phyloP scores from a whole-genome alignment of 129 eudicot genomes.

The Sambucus nigra region DNA sequence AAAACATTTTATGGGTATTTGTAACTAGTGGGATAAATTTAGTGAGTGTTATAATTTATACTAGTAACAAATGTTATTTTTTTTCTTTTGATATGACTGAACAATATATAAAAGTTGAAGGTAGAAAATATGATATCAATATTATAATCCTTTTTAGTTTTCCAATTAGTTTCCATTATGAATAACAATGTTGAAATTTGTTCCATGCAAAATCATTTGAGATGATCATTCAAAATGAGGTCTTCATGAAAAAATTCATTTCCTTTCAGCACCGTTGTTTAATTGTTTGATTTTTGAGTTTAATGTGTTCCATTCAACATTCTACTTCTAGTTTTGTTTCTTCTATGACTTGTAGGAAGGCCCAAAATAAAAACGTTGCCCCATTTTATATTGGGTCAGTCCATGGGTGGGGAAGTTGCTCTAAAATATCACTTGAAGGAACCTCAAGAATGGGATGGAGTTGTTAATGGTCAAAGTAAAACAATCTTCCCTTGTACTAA shows the following conservation, averaged over 20 bases:
- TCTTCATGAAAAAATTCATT: too few relatives aligned
- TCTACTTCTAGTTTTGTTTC: not conserved
- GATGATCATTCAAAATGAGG: not conserved
- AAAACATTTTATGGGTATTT: too few relatives aligned
- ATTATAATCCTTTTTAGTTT: too few relatives aligned
- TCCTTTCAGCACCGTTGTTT: too few relatives aligned
- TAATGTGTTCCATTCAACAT: not conserved
- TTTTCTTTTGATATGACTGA: constrained; percentile 79
- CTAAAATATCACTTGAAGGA: constrained; percentile 69
- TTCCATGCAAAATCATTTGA: not conserved
- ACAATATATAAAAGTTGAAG: constrained; percentile 71
- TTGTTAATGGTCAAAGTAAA: constrained; percentile 78
- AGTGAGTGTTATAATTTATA: too few relatives aligned
- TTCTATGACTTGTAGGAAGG: constrained; percentile 33
- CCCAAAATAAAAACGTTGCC: constrained; percentile 80
- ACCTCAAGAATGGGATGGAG: constrained; percentile 82
- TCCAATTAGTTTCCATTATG: not conserved
- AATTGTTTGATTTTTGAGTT: too few relatives aligned
- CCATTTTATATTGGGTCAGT: constrained; percentile 77
- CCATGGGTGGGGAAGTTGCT: constrained; percentile 96
- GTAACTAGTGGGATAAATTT: too few relatives aligned
- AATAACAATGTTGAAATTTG: too few relatives aligned
- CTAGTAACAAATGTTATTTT: too few relatives aligned
- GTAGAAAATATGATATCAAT: constrained; percentile 26
- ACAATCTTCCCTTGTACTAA: constrained; percentile 2